Base-by-base conservation (phyloP, 1,139 yeast species). In the Hyphopichia wangnamkhiaoensis region DNA sequence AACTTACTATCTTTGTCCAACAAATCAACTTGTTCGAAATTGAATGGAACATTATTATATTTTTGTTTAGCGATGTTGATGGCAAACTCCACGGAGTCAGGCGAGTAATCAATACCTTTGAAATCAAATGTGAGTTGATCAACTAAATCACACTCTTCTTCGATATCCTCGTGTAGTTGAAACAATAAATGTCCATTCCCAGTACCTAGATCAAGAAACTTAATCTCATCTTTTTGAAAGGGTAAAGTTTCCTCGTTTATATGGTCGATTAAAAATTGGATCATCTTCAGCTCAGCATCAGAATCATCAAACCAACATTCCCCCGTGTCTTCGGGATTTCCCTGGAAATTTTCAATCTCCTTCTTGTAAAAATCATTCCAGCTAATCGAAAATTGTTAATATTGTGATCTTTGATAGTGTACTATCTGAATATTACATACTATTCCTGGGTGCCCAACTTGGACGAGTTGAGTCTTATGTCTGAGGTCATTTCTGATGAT, bases 271-370 rank as follows among this genome's bases (percentile, higher is more conserved):
- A 89, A 57, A 53, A 83, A 91, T 39, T 80, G 79, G 17, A 86
- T 74, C 82, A 93, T 85, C 56, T 80, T 83, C 43, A 73, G 73
- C 56, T 91, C 98, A 1, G 98, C 98, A 54, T 85, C 90, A 12
- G 89, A 84, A 54, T 94, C 98, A 48, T 85, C 83, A 60, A 93
- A 93, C 98, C 98, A 94, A 58, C 91, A 79, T 61, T 93, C 98
- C 2, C 98, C 98, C 0, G 91, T 82, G 57, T 93, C 98, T 15
- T 82, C 75, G 14, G 84, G 79, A 56, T 91, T 86, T 23, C 78
- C 76, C 31, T 71, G 59, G 54, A 87, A 91, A 62, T 91, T 91
- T 32, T 61, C 54, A 47, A 79, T 76, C 57, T 93, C 98, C 27
- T 77, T 59, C 31, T 77, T 65, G 62, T 93, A 93, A 58, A 93